Evolutionary conservation across 2,329 filamentous ascomycete genomes (phyloP).

Genomic region (Chaetothyriales sp.): DNA sequence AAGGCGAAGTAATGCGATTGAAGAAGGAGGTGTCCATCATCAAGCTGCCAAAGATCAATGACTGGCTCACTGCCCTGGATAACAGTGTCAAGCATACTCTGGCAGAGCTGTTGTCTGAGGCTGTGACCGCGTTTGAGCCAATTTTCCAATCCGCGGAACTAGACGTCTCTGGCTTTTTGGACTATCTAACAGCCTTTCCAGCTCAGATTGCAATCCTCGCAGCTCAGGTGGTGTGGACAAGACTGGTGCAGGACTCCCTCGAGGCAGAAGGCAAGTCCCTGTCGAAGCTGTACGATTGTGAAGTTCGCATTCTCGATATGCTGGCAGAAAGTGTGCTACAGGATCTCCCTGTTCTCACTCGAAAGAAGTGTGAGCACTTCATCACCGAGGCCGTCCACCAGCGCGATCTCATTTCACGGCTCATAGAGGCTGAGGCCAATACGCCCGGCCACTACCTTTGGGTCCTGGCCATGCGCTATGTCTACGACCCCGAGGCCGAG

Average conservation of each 20-base stretch:
- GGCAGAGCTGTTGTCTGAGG: conserved; percentile 77
- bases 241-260: conserved; percentile 64
- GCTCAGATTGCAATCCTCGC: conserved; percentile 92
- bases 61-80: conserved; percentile 92
- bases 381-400: conserved; percentile 99
- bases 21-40: conserved; percentile 84
- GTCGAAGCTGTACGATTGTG: conserved; percentile 57
- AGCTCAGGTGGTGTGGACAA: conserved; percentile 87
- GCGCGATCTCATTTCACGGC: conserved; percentile 77
- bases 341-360: conserved; percentile 69
- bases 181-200: conserved; percentile 73
- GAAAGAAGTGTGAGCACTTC: conserved; percentile 95
- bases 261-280: conserved; percentile 55
- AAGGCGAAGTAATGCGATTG: conserved; percentile 73
- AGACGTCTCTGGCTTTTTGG: conserved; percentile 53
- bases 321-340: conserved; percentile 80
- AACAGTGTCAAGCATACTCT: conserved; percentile 86
- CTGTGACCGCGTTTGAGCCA: conserved; percentile 64
- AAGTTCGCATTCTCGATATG: conserved; percentile 69
- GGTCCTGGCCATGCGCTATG: conserved; percentile 94
- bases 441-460: conserved; percentile 73
- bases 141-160: conserved; percentile 60
- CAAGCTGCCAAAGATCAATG: conserved; percentile 93
- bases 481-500: conserved; percentile 70
- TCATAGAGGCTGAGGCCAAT: conserved; percentile 59